phyloP scores from a whole-genome alignment of 805 yeast species.

The Lipomyces oligophaga region DNA sequence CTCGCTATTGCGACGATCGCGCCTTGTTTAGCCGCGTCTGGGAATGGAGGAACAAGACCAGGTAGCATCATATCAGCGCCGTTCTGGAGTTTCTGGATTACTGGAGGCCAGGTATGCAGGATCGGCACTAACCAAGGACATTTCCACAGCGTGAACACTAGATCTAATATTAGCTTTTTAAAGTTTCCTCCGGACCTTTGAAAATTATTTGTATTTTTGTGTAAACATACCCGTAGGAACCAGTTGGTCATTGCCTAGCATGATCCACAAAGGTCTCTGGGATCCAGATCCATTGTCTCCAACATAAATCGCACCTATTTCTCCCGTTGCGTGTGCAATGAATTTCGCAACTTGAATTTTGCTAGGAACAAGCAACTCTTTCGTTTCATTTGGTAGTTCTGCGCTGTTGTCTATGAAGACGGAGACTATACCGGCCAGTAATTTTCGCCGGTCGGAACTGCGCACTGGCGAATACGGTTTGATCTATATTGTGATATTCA shows the following conservation, averaged over 20 bases:
- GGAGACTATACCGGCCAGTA: conserved; percentile 45
- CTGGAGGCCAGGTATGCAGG: conserved; percentile 68
- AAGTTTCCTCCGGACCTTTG: not conserved
- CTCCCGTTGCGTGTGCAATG: conserved; percentile 45
- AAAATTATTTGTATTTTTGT: conserved; percentile 20
- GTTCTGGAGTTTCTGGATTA: conserved; percentile 60
- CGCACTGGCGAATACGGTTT: conserved; percentile 78
- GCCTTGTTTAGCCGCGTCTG: conserved; percentile 47
- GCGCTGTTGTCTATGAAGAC: conserved; percentile 40
- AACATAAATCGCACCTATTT: conserved; percentile 59
- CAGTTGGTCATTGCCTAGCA: conserved; percentile 38
- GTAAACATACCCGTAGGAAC: too few relatives aligned
- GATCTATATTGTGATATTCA: conserved; percentile 40
- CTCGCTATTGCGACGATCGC: conserved; percentile 68
- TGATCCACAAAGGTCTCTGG: conserved; percentile 68
- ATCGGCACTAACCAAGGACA: conserved; percentile 63
- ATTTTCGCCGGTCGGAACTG: conserved; percentile 68
- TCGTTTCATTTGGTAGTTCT: conserved; percentile 42
- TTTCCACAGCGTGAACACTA: conserved; percentile 67
- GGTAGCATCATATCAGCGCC: conserved; percentile 64
- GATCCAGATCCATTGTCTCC: conserved; percentile 52
- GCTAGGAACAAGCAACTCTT: conserved; percentile 47
- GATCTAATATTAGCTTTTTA: not conserved
- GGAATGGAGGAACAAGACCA: conserved; percentile 54
- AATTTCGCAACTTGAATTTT: conserved; percentile 62